Base-by-base conservation (phyloP, 2,329 filamentous ascomycete species). In the Exophiala alcalophila region DNA sequence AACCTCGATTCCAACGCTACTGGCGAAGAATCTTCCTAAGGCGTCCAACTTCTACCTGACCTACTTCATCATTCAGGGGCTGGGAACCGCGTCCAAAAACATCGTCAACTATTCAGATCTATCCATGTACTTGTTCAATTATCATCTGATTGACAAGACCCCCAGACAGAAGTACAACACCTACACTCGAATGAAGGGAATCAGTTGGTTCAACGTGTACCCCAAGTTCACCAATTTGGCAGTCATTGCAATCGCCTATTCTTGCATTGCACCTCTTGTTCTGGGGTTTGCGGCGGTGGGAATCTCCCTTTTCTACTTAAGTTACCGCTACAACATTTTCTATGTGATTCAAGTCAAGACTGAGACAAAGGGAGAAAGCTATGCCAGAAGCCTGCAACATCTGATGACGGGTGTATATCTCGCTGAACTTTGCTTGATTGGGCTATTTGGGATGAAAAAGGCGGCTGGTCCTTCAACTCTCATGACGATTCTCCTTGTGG, bases 1-100 rank as follows among this genome's bases (percentile, higher is more conserved):
- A 0, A 65, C 73, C 5, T 70, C 71, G 0, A 75, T 78, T 5
- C 82, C 87, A 1, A 69, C 68, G 5, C 69, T 92, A 3, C 72
- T 95, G 6, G 83, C 89, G 0, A 61, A 76, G 27, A 84, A 87
- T 51, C 70, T 98, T 2, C 92, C 92, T 11, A 86, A 83, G 50
- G 83, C 90, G 0, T 91, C 88, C 43, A 97, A 94, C 65, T 94
- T 96, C 60, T 98, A 96, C 65, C 83, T 97, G 8, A 89, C 84
- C 0, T 98, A 96, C 69, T 95, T 97, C 57, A 78, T 97, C 12
- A 81, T 98, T 1, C 91, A 97, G 63, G 92, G 91, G 16, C 62
- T 97, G 31, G 83, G 50, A 15, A 57, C 41, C 4, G 48, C 77
- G 84, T 57, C 75, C 90, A 47, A 50, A 14, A 47, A 50, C 19